Evolutionary conservation across 495 filamentous ascomycete species (phyloP).

Genomic region (Viridothelium virens): DNA sequence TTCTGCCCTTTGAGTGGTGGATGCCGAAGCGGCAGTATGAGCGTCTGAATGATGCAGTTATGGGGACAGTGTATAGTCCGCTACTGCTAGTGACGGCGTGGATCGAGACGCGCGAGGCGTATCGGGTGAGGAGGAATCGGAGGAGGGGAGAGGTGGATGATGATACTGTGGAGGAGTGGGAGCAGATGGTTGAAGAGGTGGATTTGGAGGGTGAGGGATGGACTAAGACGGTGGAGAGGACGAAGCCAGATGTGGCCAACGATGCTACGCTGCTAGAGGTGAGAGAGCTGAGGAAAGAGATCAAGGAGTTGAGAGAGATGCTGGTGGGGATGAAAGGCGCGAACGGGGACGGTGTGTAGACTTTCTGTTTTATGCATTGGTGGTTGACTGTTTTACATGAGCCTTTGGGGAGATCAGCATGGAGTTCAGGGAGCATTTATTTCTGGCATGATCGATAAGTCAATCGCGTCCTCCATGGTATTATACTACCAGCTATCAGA

Average conservation of each 20-base stretch:
- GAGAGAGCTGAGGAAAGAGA: slow-evolving; percentile 56
- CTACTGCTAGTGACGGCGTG: slow-evolving; percentile 71
- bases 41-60: slow-evolving; percentile 74
- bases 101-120: slow-evolving; percentile 63
- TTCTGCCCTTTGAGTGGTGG: slow-evolving; percentile 95
- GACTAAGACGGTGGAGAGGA: slow-evolving; percentile 63
- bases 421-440: background rate
- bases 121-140: slow-evolving; percentile 61
- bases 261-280: slow-evolving; percentile 64
- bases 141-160: slow-evolving; percentile 81
- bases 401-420: background rate
- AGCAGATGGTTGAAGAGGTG: slow-evolving; percentile 62
- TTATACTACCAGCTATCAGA: background rate
- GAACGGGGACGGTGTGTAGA: slow-evolving; percentile 19
- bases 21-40: slow-evolving; percentile 60
- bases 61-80: slow-evolving; percentile 79
- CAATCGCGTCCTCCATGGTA: background rate
- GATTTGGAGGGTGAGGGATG: slow-evolving; percentile 77
- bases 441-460: background rate
- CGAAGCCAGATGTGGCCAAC: slow-evolving; percentile 67
- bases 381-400: background rate
- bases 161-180: slow-evolving; percentile 85
- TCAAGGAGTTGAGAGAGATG: slow-evolving; percentile 58
- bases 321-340: slow-evolving; percentile 40
- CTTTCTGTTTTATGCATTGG: background rate